Evolutionary conservation across 371 early-diverging fungal genomes (phyloP), one percentile per base, ranked within the genome.

Genomic region (Haplosporangium sp.): DNA sequence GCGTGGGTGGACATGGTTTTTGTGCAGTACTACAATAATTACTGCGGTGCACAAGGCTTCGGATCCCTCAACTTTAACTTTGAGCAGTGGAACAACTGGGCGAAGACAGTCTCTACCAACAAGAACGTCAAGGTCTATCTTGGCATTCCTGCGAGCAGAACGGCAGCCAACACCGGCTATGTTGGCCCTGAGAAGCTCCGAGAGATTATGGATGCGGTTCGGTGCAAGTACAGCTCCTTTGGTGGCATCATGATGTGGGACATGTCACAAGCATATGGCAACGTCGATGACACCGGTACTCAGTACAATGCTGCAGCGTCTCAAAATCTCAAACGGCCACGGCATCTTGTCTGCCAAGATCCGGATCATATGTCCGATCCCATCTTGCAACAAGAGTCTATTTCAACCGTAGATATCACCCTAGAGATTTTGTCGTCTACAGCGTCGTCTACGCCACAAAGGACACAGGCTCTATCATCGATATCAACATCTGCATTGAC

Each of bases 21-120:
- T 60, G 89, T 92, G 13, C 93, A 92, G 77, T 92, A 90, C 67
- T 92, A 93, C 82, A 93, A 93, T 83, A 91, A 91, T 66, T 89
- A 83, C 59, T 91, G 91, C 50, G 86, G 89, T 7, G 67, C 83
- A 12, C 81, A 86, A 29, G 74, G 75, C 14, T 85, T 73, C 14
- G 81, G 84, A 3, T 79, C 85, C 14, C 62, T 58, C n/a, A 84
- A 82, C 59, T 92, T 92, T 70, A 92, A 91, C 73, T 92, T 84
- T 76, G 86, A 82, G 5, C 74, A 81, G 40, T 91, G 92, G 92
- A 87, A 90, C 69, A 82, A 76, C 36, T 92, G 92, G 91, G 90
- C 92, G 21, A 85, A 85, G 52, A 85, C 82, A 6, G 72, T 67
- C 29, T 81, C 91, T 0, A 56, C 83, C 67, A 92, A 92, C 73